Evolutionary conservation across 495 filamentous ascomycete genomes (phyloP).

Genomic region (Viridothelium virens): DNA sequence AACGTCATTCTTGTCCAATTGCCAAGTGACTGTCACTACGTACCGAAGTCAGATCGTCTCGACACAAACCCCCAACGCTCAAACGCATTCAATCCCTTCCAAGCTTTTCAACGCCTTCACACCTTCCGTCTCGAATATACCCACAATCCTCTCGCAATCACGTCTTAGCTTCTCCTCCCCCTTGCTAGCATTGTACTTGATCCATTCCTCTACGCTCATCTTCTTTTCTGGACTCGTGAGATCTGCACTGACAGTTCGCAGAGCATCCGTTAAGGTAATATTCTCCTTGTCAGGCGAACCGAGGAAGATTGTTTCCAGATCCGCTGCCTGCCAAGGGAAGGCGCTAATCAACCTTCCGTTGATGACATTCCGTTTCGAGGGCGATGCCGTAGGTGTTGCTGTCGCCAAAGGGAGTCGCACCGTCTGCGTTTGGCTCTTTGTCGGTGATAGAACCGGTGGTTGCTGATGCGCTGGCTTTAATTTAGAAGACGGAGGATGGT

Average conservation of each 20-base stretch:
- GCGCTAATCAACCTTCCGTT: constrained; percentile 45
- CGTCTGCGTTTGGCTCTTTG: constrained; percentile 10
- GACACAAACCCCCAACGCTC: neutral
- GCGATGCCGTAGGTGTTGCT: constrained; percentile 53
- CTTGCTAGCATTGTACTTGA: constrained; percentile 66
- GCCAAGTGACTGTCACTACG: neutral
- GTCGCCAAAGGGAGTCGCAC: constrained; percentile 40
- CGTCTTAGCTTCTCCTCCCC: constrained; percentile 68
- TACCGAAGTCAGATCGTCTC: neutral
- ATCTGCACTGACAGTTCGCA: constrained; percentile 35
- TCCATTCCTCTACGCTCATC: constrained; percentile 93
- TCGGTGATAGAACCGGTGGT: neutral
- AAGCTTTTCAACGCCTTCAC: constrained; percentile 63
- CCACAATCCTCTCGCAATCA: constrained; percentile 75
- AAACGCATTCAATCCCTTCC: constrained; percentile 57
- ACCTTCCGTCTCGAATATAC: constrained; percentile 74
- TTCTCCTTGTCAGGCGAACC: constrained; percentile 29
- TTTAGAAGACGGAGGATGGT: constrained; percentile 35
- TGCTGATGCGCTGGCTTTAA: neutral
- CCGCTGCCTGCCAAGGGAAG: constrained; percentile 63
- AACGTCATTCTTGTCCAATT: neutral
- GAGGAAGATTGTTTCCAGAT: constrained; percentile 58
- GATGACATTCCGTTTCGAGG: constrained; percentile 46
- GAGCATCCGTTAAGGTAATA: constrained; percentile 40
- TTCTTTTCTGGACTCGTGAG: constrained; percentile 71